Evolutionary conservation across 306 rosid species (phyloP).

Genomic region (Crataegus laevigata): DNA sequence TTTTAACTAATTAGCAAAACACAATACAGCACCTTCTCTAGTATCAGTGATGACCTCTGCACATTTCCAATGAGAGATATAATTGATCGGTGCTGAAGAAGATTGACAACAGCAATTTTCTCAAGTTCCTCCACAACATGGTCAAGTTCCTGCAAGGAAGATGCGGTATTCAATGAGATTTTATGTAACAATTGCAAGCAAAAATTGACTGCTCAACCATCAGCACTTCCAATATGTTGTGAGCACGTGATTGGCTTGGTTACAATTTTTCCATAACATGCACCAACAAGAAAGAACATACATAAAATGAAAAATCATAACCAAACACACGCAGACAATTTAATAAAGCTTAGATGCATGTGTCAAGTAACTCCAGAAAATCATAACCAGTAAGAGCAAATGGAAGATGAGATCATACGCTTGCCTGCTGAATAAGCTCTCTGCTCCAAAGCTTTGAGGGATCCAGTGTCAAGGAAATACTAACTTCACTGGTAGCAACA

Average conservation of each 20-base stretch:
- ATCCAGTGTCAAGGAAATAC: conserved; percentile 78
- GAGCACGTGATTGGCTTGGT: background rate
- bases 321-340: background rate
- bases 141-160: conserved; percentile 75
- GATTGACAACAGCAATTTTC: conserved; percentile 89
- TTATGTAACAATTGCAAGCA: background rate
- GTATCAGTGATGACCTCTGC: conserved; percentile 79
- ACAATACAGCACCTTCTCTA: conserved; percentile 65
- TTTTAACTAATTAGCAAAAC: background rate
- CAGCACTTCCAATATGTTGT: background rate
- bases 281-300: background rate
- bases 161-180: conserved; percentile 10
- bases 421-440: conserved; percentile 81
- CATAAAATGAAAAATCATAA: background rate
- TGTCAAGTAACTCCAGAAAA: background rate
- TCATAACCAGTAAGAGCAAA: conserved; percentile 2
- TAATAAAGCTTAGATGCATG: background rate
- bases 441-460: conserved; percentile 93
- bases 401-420: conserved; percentile 29
- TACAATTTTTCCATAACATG: background rate
- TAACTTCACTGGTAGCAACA: conserved; percentile 85
- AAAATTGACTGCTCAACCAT: background rate
- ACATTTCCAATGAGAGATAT: conserved; percentile 96
- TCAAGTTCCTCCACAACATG: conserved; percentile 86
- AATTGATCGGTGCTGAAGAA: conserved; percentile 81